phyloP scores from a whole-genome alignment of 371 early-diverging fungal species.

The Gilbertella persicaria region DNA sequence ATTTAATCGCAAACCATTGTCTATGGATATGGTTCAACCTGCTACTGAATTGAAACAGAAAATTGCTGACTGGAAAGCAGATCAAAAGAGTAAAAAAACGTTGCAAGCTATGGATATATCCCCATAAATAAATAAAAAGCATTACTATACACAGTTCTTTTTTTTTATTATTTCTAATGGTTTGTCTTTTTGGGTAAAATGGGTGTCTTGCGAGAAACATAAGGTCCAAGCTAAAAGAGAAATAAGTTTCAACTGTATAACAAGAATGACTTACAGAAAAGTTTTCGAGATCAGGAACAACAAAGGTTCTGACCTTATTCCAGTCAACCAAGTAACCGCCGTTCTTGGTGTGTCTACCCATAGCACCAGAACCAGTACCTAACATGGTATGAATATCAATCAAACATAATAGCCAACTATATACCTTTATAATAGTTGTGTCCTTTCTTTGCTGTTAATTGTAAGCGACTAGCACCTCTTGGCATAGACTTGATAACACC shows the following conservation, averaged over 20 bases:
- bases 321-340: conserved; percentile 76
- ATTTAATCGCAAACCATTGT: conserved; percentile 88
- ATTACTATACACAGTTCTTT: neutral
- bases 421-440: conserved; percentile 84
- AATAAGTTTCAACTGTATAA: neutral
- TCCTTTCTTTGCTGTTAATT: conserved; percentile 79
- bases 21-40: conserved; percentile 77
- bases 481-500: conserved; percentile 72
- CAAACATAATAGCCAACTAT: neutral
- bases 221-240: conserved; percentile 60
- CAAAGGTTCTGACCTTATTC: conserved; percentile 77
- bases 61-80: conserved; percentile 50
- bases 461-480: conserved; percentile 76
- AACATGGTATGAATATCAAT: neutral
- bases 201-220: conserved; percentile 67
- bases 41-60: conserved; percentile 48
- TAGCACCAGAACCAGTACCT: conserved; percentile 84
- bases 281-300: conserved; percentile 75
- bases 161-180: conserved; percentile 5
- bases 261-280: conserved; percentile 57
- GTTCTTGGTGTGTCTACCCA: conserved; percentile 82
- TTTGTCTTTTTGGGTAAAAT: conserved; percentile 10
- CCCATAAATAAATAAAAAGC: conserved; percentile 2
- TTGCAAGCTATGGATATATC: conserved; percentile 18
- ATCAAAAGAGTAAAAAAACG: conserved; percentile 31